A percentile compares a stretch with the other conserved stretches of the same genome.
Evolutionary conservation across 148 eudicot species (phyloP).

Genomic region (Drosera capensis): DNA sequence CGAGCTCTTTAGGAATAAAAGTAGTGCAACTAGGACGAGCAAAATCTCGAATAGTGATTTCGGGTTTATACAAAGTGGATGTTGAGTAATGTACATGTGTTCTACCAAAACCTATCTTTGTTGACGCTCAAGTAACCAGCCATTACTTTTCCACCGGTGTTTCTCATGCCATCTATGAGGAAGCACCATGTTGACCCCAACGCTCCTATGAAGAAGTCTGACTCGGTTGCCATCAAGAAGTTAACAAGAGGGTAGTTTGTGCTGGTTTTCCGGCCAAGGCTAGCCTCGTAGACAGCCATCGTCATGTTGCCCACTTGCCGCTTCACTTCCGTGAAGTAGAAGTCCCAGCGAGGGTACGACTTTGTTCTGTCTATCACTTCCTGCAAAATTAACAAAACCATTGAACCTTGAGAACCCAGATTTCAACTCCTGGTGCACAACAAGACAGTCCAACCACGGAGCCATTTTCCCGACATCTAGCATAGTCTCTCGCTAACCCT

Average conservation of each 20-base stretch:
- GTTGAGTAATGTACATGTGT: neutral
- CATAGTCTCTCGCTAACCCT: no score
- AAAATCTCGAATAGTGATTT: neutral
- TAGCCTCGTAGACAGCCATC: constrained; percentile 84
- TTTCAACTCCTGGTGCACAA: no score
- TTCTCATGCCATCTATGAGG: constrained; percentile 90
- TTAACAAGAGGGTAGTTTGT: constrained; percentile 91
- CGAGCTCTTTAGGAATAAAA: no score
- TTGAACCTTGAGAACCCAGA: no score
- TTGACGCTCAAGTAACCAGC: constrained; percentile 90
- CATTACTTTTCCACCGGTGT: constrained; percentile 94
- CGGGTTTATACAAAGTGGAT: neutral
- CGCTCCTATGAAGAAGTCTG: constrained; percentile 85
- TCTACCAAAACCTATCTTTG: constrained; percentile 83
- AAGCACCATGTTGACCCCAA: constrained; percentile 92
- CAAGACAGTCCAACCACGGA: no score
- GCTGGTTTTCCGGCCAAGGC: constrained; percentile 78
- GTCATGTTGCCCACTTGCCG: constrained; percentile 66
- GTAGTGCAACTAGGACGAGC: neutral
- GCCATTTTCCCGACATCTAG: no score
- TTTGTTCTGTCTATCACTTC: constrained; percentile 56
- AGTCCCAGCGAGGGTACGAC: constrained; percentile 49
- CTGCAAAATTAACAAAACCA: constrained; percentile 9
- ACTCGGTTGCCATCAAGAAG: constrained; percentile 82
- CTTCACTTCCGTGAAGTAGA: constrained; percentile 55